Conservation (phyloP, 306 rosid species). For the Cicer chorassanicum region DNA sequence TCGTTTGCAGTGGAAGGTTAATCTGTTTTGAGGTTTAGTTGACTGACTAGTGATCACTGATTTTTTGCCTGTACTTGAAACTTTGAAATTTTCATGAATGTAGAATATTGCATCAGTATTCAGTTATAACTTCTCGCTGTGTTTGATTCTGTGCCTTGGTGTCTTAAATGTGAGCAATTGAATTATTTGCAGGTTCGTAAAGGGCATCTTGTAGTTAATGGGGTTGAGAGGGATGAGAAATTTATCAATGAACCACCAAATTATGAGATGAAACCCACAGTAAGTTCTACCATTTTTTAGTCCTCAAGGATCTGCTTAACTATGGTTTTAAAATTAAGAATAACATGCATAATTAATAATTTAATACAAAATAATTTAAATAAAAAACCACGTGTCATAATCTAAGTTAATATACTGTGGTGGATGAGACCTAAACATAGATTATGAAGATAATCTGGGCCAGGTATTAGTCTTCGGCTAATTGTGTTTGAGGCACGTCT, state of each 20-base stretch:
- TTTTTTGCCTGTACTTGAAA: constrained; percentile 22
- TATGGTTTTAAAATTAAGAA: neutral
- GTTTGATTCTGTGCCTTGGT: constrained; percentile 6
- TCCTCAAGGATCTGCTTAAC: neutral
- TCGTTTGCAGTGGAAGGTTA: neutral
- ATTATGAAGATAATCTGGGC: no score
- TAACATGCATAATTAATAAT: neutral
- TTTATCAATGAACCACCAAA: constrained; percentile 81
- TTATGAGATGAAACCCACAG: constrained; percentile 81
- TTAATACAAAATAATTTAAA: neutral
- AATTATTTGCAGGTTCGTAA: constrained; percentile 71
- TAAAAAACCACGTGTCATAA: neutral
- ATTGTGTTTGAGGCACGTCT: no score
- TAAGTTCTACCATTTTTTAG: constrained; percentile 50
- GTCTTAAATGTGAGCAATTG: constrained; percentile 1
- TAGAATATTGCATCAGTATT: constrained; percentile 35
- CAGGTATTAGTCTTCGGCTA: no score
- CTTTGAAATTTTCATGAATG: constrained; percentile 6
- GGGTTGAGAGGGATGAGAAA: constrained; percentile 86
- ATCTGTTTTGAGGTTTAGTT: constrained; percentile 4
- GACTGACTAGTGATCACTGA: constrained; percentile 12
- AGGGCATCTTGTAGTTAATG: constrained; percentile 88
- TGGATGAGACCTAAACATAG: no score
- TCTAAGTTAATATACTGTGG: no score
- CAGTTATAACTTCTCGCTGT: constrained; percentile 15